Base-by-base conservation (phyloP, 176 grass and related monocot species). In the Ampelocalamus luodianensis region DNA sequence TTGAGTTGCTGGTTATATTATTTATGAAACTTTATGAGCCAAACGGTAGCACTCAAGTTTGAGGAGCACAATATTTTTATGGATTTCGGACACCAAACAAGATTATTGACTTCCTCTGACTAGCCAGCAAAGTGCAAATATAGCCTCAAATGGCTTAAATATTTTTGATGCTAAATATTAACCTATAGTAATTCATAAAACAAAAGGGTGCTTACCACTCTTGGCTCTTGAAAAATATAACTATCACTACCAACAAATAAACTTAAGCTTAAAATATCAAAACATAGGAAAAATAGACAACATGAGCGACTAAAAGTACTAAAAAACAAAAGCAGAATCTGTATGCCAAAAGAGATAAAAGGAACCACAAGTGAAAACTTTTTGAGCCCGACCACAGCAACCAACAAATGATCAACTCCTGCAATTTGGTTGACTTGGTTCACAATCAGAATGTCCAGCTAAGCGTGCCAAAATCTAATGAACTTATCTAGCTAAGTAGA, bases 391-490 rank as follows among this genome's bases (percentile, higher is more conserved):
- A 15, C 46, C 13, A 15, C 46, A 61, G 36, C 18, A 68, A 16
- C 18, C 17, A 66, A 5, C 8, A 26, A 66, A 58, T 16, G 34
- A 26, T 34, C 1, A 36, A 49, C 66, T 36, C 32, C 67, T 61
- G 20, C 10, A 46, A 26, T 20, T 50, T 71, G 78, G 45, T 42
- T 14, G 20, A 48, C 23, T 26, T 40, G 8, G 61, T 71, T 71
- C n/a, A 78, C 34, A 46, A 67, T 38, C 56, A 50, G 8, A 14
- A 63, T 3, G 18, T 54, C 32, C 45, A 66, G 9, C 15, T 51
- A 70, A 81, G 53, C 34, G 56, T n/a, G 26, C 8, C 15, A 69
- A 60, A 81, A 68, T 17, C 10, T 10, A 58, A 74, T 74, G 14
- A 46, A 34, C 16, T 20, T 15, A 32, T 45, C 5, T 23, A 37